phyloP scores from a whole-genome alignment of 2,329 filamentous ascomycete species.

The Ceratocystis harringtonii region DNA sequence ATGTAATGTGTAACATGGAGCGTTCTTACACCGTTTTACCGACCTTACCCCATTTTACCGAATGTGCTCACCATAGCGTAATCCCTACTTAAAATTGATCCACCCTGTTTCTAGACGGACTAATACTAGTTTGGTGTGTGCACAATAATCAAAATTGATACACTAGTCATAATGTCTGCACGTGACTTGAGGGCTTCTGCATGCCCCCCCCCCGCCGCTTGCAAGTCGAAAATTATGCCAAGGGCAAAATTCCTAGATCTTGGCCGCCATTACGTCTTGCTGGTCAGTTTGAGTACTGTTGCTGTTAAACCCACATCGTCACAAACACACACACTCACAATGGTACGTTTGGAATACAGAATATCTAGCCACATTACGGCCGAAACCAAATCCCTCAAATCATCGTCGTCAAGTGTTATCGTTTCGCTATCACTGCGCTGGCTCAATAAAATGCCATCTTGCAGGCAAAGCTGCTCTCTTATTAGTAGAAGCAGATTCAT shows the following conservation, averaged over 20 bases:
- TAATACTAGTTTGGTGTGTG: not conserved
- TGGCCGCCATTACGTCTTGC: slow-evolving; percentile 8
- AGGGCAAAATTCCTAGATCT: slow-evolving; percentile 10
- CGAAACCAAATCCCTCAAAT: not conserved
- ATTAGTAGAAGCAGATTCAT: not conserved
- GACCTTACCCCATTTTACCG: not conserved
- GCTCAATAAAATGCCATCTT: not conserved
- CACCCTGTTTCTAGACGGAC: not conserved
- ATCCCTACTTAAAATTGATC: not conserved
- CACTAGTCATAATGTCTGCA: not conserved
- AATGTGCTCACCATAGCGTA: not conserved
- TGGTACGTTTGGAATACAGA: slow-evolving; percentile 10
- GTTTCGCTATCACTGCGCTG: not conserved
- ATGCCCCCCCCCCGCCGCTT: not conserved
- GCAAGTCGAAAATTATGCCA: slow-evolving; percentile 8
- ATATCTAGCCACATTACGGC: not conserved
- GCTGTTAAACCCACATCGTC: slow-evolving; percentile 16
- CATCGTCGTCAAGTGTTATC: not conserved
- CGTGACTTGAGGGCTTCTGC: slow-evolving; percentile 11
- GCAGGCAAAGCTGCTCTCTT: not conserved
- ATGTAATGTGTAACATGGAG: not conserved
- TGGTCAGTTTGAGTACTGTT: slow-evolving; percentile 14
- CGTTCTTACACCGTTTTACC: not conserved
- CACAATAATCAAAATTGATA: slow-evolving; percentile 5
- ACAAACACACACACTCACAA: slow-evolving; percentile 14